These are phyloP conservation scores for Salix purpurea DNA, from an alignment of 345 rosid genomes.

Conservation along the genomic window DNA sequence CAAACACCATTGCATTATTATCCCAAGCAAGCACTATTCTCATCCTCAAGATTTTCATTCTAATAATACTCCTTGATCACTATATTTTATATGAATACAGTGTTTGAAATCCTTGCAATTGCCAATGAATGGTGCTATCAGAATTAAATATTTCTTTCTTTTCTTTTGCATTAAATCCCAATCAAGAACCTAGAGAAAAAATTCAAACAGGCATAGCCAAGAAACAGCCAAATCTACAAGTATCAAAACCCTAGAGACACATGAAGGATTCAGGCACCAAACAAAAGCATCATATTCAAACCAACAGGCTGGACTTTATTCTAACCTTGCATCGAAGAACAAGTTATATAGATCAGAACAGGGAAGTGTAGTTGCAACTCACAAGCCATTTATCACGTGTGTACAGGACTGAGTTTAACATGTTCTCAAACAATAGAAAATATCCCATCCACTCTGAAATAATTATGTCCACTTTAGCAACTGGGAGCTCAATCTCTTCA, in stretches of 20 bases:
- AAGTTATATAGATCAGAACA: neutral
- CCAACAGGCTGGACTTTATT: too few relatives aligned
- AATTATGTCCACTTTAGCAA: slow-evolving; percentile 82
- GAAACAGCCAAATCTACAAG: neutral
- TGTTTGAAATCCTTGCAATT: neutral
- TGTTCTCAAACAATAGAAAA: slow-evolving; percentile 90
- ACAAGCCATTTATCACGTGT: slow-evolving; percentile 99
- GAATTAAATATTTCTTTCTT: neutral
- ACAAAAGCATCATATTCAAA: too few relatives aligned
- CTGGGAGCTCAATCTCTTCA: slow-evolving; percentile 92
- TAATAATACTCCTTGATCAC: neutral
- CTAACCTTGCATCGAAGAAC: neutral
- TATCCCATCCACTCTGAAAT: slow-evolving; percentile 99
- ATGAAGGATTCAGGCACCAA: too few relatives aligned
- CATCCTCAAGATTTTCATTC: neutral
- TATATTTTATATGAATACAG: too few relatives aligned
- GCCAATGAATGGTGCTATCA: neutral
- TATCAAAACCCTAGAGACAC: neutral
- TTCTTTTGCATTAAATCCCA: neutral
- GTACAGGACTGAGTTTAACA: slow-evolving; percentile 83
- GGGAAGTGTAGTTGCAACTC: slow-evolving; percentile 31
- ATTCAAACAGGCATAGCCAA: too few relatives aligned
- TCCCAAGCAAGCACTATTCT: neutral
- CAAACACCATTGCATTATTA: neutral
- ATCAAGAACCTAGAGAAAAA: neutral